phyloP scores from a whole-genome alignment of 1,139 yeast species.

The Scheffersomyces segobiensis region DNA sequence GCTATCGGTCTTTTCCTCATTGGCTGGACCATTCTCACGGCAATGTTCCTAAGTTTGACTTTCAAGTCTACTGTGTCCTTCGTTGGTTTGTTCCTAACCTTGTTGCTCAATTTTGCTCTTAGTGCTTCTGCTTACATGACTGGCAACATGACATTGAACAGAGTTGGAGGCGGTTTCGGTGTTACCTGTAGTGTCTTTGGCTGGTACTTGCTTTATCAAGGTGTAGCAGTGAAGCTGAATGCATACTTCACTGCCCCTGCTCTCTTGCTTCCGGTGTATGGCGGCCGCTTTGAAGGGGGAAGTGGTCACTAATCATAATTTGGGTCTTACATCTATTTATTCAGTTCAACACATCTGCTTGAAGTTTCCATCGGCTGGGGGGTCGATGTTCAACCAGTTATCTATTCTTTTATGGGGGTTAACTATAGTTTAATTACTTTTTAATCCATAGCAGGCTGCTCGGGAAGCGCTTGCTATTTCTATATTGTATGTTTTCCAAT shows the following conservation, averaged over 20 bases:
- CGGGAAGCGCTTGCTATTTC: background rate
- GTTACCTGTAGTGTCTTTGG: background rate
- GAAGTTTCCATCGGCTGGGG: background rate
- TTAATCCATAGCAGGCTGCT: background rate
- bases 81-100: slow-evolving; percentile 33
- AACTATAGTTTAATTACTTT: background rate
- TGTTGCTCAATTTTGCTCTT: slow-evolving; percentile 41
- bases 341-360: background rate
- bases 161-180: background rate
- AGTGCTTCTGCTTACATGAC: slow-evolving; percentile 44
- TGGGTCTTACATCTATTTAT: background rate
- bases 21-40: slow-evolving; percentile 49
- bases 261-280: background rate
- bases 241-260: background rate
- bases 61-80: slow-evolving; percentile 47
- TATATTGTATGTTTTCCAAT: background rate
- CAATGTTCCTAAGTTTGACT: slow-evolving; percentile 38
- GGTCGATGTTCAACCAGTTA: background rate
- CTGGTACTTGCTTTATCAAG: background rate
- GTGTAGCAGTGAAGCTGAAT: background rate
- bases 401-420: background rate
- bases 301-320: background rate
- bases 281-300: background rate
- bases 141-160: slow-evolving; percentile 8
- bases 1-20: slow-evolving; percentile 46